Percentiles rank a stretch among this genome's conserved stretches.
Evolutionary conservation across 352 stramenopile species (phyloP).

Genomic region (Globisporangium cystogenes): DNA sequence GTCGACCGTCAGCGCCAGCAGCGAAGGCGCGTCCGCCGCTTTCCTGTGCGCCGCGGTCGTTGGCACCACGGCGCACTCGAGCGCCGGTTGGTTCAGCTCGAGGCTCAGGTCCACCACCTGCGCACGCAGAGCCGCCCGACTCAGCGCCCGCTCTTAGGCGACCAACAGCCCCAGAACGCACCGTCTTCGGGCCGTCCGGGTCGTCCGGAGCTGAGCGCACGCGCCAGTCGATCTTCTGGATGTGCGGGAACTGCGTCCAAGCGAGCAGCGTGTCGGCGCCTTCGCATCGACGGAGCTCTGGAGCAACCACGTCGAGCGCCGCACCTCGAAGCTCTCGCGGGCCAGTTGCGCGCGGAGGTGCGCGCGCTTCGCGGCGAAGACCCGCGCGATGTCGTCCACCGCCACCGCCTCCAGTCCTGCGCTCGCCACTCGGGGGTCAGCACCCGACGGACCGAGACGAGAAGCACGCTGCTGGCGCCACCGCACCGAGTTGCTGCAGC

Average conservation of each 20-base stretch:
- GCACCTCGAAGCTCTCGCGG: conserved; percentile 1
- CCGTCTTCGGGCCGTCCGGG: not conserved
- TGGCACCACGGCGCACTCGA: not conserved
- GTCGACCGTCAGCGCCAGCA: conserved; percentile 5
- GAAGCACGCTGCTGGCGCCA: too few relatives aligned
- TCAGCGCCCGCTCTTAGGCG: not conserved
- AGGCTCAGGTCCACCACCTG: not conserved
- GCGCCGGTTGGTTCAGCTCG: conserved; percentile 1
- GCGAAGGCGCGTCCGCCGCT: not conserved
- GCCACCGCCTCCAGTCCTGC: not conserved
- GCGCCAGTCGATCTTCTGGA: not conserved
- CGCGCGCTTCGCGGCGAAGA: not conserved
- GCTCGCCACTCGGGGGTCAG: too few relatives aligned
- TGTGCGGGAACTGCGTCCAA: not conserved
- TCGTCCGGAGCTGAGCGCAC: not conserved
- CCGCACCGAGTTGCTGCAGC: conserved; percentile 11
- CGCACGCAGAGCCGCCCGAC: not conserved
- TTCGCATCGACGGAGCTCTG: too few relatives aligned
- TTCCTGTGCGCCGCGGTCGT: not conserved
- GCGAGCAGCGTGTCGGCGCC: too few relatives aligned
- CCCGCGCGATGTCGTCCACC: not conserved
- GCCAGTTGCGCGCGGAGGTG: not conserved
- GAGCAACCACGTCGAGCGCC: too few relatives aligned
- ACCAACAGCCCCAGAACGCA: not conserved
- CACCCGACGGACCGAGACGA: too few relatives aligned